phyloP scores from a whole-genome alignment of 1,139 yeast species.

The Candida pseudoviswanathii region DNA sequence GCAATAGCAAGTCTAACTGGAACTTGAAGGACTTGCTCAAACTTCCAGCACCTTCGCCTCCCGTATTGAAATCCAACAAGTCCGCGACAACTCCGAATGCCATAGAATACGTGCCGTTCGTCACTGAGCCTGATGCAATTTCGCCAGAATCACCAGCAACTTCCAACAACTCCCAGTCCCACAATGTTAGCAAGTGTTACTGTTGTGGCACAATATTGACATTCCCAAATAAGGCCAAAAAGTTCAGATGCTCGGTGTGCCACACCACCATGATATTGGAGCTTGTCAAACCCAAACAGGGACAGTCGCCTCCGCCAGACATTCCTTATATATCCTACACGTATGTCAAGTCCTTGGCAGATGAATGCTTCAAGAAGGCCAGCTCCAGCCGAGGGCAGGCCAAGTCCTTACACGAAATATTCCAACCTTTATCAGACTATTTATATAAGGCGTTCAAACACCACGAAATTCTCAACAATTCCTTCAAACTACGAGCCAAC shows the following conservation, averaged over 20 bases:
- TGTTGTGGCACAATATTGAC: slow-evolving; percentile 68
- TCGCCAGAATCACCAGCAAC: slow-evolving; percentile 6
- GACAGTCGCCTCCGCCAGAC: slow-evolving; percentile 4
- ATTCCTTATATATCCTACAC: slow-evolving; percentile 28
- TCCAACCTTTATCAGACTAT: slow-evolving; percentile 52
- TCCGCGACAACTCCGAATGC: slow-evolving; percentile 6
- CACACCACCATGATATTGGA: slow-evolving; percentile 47
- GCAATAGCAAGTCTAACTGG: slow-evolving; percentile 4
- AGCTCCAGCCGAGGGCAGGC: slow-evolving; percentile 13
- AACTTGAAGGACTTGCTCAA: slow-evolving; percentile 9
- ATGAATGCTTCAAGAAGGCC: slow-evolving; percentile 27
- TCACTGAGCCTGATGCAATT: not conserved
- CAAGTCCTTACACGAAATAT: slow-evolving; percentile 36
- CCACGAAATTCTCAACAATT: slow-evolving; percentile 43
- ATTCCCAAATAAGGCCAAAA: slow-evolving; percentile 46
- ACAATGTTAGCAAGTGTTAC: slow-evolving; percentile 30
- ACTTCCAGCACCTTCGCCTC: slow-evolving; percentile 7
- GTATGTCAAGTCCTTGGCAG: slow-evolving; percentile 30
- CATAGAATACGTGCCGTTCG: not conserved
- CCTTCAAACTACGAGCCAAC: slow-evolving; percentile 42
- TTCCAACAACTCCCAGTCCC: slow-evolving; percentile 9
- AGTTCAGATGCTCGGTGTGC: slow-evolving; percentile 61
- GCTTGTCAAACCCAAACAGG: slow-evolving; percentile 3
- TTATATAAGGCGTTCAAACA: slow-evolving; percentile 45
- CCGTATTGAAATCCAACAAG: slow-evolving; percentile 3